Base-by-base conservation (phyloP, 495 filamentous ascomycete genomes). In the Astrocystis sublimbata region DNA sequence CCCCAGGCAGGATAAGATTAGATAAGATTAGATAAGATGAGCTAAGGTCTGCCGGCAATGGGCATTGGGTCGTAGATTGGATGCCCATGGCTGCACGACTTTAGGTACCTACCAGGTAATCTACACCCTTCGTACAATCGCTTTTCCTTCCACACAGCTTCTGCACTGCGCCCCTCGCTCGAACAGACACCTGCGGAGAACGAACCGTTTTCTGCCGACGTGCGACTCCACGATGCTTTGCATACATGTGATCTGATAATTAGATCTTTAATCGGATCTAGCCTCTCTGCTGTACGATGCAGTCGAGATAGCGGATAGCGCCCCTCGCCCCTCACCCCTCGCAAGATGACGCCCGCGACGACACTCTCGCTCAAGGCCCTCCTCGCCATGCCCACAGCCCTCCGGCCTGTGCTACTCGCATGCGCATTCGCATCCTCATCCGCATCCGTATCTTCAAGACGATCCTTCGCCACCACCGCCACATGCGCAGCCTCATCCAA, bases 351-450 rank as follows among this genome's bases (percentile, higher is more conserved):
- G 42, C 24, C 31, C 12, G 38, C 50, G 41, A 47, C 41, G 56
- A 41, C 40, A 21, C 24, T 56, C 26, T 33, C 33, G 21, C 61
- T 71, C 45, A 47, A 54, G 40, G 60, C 65, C 41, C 50, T 70
- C 49, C 60, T 70, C 3, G 57, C 65, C 15, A 67, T 73, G 62
- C 67, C 71, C 19, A 41, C 60, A 23, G 59, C 71, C 13, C 57
- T 73, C 13, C 66, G 71, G 38, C 56, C 63, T 4, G 23, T 54
- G 30, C 36, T 71, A 33, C 41, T 54, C 60, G 3, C 54, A 54
- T 40, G 57, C 64, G 15, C 65, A 31, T 31, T 13, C 6, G 6
- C 49, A 21, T 35, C 13, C 33, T 6, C 49, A 23, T 52, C 49
- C 3, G 19, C 54, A 51, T 19, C 58, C 58, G 15, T 63, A 52